These are phyloP conservation scores for Coniochaeta sp. DNA, from an alignment of 2,329 filamentous ascomycete species.

Conservation along the genomic window DNA sequence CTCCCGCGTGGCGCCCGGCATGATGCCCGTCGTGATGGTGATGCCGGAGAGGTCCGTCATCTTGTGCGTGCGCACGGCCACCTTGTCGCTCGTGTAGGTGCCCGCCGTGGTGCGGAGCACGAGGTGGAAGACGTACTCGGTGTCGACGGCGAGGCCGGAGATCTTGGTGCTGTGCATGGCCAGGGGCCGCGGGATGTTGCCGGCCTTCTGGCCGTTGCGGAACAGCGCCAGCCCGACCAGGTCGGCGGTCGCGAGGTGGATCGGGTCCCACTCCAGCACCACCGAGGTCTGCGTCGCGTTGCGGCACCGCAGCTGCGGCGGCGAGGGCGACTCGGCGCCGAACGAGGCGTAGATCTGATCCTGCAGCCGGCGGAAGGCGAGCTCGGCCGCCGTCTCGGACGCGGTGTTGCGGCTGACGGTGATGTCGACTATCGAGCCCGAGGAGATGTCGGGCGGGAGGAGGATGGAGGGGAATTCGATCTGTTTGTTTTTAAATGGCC, in stretches of 20 bases:
- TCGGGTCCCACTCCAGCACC: slow-evolving; percentile 95
- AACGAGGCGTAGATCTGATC: slow-evolving; percentile 81
- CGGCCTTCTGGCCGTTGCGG: slow-evolving; percentile 93
- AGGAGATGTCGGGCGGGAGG: slow-evolving; percentile 88
- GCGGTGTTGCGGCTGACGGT: slow-evolving; percentile 79
- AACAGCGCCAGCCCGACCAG: slow-evolving; percentile 85
- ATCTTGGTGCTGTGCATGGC: slow-evolving; percentile 96
- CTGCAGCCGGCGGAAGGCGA: slow-evolving; percentile 78
- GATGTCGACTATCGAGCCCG: slow-evolving; percentile 96
- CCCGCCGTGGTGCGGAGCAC: slow-evolving; percentile 87
- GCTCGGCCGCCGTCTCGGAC: slow-evolving; percentile 68
- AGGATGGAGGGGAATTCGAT: slow-evolving; percentile 99
- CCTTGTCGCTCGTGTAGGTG: slow-evolving; percentile 74
- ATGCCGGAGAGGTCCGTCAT: slow-evolving; percentile 97
- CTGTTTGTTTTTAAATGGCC: slow-evolving; percentile 41
- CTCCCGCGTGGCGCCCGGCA: slow-evolving; percentile 67
- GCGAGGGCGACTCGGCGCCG: slow-evolving; percentile 67
- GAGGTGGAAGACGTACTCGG: slow-evolving; percentile 90
- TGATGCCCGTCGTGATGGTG: slow-evolving; percentile 83
- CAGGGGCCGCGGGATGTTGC: slow-evolving; percentile 80
- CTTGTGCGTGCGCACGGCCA: slow-evolving; percentile 88
- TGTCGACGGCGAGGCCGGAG: slow-evolving; percentile 90
- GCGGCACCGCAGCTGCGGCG: slow-evolving; percentile 79
- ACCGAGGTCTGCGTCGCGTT: slow-evolving; percentile 99
- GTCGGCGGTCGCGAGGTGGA: slow-evolving; percentile 86